Evolutionary conservation across 768 basidiomycete genomes (phyloP).

Genomic region (Coprinopsis cinerea): DNA sequence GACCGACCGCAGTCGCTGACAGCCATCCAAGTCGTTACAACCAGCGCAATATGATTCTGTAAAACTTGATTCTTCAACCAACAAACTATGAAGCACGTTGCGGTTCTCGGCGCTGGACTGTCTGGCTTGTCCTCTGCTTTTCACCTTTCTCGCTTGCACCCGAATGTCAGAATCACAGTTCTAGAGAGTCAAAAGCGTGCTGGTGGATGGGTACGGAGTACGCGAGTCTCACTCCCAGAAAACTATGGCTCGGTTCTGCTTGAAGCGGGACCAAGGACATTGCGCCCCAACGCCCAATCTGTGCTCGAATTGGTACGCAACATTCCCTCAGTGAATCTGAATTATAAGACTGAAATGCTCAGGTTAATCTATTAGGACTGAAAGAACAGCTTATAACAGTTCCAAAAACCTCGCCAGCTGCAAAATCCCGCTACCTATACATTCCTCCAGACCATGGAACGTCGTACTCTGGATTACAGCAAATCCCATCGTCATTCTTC

Average conservation of each 20-base stretch:
- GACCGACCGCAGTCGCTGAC: too few species aligned
- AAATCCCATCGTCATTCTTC: constrained; percentile 37
- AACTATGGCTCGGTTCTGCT: constrained; percentile 42
- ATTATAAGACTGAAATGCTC: constrained; percentile 10
- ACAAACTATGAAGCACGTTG: constrained; percentile 33
- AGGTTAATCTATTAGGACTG: constrained; percentile 78
- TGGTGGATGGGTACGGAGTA: constrained; percentile 85
- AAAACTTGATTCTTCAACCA: too few species aligned
- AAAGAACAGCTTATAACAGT: constrained; percentile 58
- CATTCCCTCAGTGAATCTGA: background rate
- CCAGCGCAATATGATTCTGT: too few species aligned
- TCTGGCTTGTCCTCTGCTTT: constrained; percentile 80
- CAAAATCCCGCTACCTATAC: constrained; percentile 70
- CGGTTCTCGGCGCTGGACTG: constrained; percentile 75
- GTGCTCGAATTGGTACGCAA: constrained; percentile 73
- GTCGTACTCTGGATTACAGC: constrained; percentile 44
- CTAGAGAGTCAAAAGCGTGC: constrained; percentile 58
- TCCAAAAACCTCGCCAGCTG: constrained; percentile 61
- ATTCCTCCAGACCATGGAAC: constrained; percentile 28
- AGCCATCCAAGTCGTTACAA: too few species aligned
- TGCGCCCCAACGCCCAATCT: constrained; percentile 69
- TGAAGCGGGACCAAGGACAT: constrained; percentile 83
- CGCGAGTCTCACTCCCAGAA: constrained; percentile 39
- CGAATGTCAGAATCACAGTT: constrained; percentile 52
- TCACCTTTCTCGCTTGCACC: constrained; percentile 64